These are phyloP conservation scores for Blastobotrys chiropterorum DNA, from an alignment of 805 yeast genomes.

Conservation along the genomic window DNA sequence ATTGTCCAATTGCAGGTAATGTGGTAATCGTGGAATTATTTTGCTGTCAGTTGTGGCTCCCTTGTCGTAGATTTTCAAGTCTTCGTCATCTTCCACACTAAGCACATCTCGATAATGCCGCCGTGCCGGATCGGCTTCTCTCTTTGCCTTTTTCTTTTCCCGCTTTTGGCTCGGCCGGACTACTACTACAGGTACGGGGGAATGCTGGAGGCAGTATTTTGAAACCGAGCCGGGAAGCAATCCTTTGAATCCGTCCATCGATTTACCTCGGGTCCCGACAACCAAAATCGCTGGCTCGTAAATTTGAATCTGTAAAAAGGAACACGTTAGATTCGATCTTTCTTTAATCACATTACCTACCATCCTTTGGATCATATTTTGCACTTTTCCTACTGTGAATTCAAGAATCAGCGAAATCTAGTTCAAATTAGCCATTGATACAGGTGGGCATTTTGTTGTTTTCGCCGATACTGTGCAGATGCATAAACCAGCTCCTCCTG, in stretches of 20 bases:
- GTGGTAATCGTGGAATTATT: not conserved
- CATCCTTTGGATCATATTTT: constrained; percentile 36
- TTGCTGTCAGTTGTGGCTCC: not conserved
- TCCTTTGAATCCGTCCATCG: constrained; percentile 36
- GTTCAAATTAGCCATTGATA: too few species aligned
- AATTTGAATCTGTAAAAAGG: constrained; percentile 29
- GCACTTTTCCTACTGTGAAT: constrained; percentile 39
- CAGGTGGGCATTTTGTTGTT: too few species aligned
- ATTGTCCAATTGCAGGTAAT: not conserved
- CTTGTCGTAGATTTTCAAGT: not conserved
- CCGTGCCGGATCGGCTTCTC: constrained; percentile 28
- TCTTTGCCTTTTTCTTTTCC: constrained; percentile 27
- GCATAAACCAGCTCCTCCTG: too few species aligned
- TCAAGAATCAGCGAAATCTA: constrained; percentile 40
- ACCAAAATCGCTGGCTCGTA: constrained; percentile 42
- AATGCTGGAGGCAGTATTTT: constrained; percentile 42
- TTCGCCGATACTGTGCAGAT: too few species aligned
- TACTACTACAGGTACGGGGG: constrained; percentile 42
- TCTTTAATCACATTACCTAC: not conserved
- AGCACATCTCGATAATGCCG: not conserved
- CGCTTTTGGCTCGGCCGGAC: constrained; percentile 37
- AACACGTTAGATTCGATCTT: not conserved
- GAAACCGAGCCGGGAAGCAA: constrained; percentile 42
- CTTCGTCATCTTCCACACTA: not conserved
- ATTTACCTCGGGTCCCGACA: constrained; percentile 41